These are phyloP conservation scores for Elsinoe australis DNA, from an alignment of 2,329 filamentous ascomycete species.

Conservation along the genomic window DNA sequence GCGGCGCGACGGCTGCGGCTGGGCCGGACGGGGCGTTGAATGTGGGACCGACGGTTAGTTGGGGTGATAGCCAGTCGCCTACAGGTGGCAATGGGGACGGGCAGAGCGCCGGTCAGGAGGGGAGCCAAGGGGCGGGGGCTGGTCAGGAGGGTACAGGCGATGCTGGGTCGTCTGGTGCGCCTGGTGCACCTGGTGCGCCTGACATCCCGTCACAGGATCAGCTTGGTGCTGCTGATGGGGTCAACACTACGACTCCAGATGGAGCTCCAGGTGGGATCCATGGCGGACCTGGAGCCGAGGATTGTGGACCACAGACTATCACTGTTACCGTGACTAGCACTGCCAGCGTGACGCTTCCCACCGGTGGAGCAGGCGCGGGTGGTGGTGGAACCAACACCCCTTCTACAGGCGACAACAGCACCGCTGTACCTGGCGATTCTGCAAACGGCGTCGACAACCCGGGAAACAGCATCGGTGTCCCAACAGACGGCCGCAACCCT, in stretches of 20 bases:
- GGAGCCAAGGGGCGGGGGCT: too few relatives aligned
- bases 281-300: not conserved
- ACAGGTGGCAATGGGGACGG: not conserved
- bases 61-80: too few relatives aligned
- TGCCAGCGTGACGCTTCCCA: not conserved
- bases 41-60: too few relatives aligned
- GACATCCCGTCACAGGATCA: not conserved
- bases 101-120: too few relatives aligned
- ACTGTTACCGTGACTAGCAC: conserved; percentile 1
- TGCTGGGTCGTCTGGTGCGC: not conserved
- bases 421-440: too few relatives aligned
- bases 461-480: too few relatives aligned
- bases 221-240: not conserved
- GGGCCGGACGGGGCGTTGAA: too few relatives aligned
- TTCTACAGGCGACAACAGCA: not conserved
- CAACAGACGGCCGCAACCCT: not conserved
- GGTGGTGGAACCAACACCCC: not conserved
- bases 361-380: too few relatives aligned
- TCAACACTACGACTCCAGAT: conserved; percentile 4
- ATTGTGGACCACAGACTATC: not conserved
- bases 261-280: conserved; percentile 6
- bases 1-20: too few relatives aligned
- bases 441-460: too few relatives aligned
- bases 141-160: not conserved
- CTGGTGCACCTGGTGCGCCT: not conserved